Percentiles rank a stretch among this genome's conserved stretches.
phyloP scores from a whole-genome alignment of 768 basidiomycete genomes.

The Termitomyces sp. region DNA sequence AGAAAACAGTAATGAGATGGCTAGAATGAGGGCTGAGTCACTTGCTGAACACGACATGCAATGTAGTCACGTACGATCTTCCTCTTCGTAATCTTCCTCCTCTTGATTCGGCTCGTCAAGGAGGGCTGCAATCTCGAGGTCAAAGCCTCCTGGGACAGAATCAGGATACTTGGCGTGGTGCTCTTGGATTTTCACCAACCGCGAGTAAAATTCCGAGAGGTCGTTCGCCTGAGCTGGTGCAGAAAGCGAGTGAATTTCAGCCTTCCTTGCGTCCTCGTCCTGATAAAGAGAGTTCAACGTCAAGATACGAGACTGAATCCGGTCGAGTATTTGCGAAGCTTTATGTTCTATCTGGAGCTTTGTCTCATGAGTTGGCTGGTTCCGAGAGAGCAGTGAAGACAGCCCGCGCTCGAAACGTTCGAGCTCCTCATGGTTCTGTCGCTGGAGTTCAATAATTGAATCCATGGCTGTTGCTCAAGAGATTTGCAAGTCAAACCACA shows the following conservation, averaged over 20 bases:
- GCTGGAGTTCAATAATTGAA: constrained; percentile 89
- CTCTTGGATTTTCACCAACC: constrained; percentile 94
- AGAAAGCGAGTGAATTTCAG: constrained; percentile 63
- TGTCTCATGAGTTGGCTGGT: constrained; percentile 54
- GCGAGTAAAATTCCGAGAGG: constrained; percentile 91
- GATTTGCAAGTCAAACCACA: constrained; percentile 14
- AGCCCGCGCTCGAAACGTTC: constrained; percentile 89
- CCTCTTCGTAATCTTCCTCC: constrained; percentile 74
- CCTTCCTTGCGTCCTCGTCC: constrained; percentile 66
- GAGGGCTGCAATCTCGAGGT: constrained; percentile 77
- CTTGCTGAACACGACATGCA: background rate
- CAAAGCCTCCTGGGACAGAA: constrained; percentile 73
- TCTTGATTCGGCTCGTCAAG: constrained; percentile 75
- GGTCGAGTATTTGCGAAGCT: constrained; percentile 83
- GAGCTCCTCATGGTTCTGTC: constrained; percentile 93
- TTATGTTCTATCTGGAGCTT: constrained; percentile 80
- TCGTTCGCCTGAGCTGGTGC: constrained; percentile 58
- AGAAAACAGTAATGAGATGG: constrained; percentile 82
- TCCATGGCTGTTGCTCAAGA: constrained; percentile 57
- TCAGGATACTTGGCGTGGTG: constrained; percentile 97
- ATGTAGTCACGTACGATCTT: constrained; percentile 66
- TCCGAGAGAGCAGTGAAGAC: constrained; percentile 75
- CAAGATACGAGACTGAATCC: constrained; percentile 65
- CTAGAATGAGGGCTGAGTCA: constrained; percentile 29
- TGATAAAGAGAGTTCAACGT: constrained; percentile 70